Percentiles rank a stretch among this genome's conserved stretches.
phyloP scores from a whole-genome alignment of 805 yeast genomes.

The Cyberlindnera galapagoensis region DNA sequence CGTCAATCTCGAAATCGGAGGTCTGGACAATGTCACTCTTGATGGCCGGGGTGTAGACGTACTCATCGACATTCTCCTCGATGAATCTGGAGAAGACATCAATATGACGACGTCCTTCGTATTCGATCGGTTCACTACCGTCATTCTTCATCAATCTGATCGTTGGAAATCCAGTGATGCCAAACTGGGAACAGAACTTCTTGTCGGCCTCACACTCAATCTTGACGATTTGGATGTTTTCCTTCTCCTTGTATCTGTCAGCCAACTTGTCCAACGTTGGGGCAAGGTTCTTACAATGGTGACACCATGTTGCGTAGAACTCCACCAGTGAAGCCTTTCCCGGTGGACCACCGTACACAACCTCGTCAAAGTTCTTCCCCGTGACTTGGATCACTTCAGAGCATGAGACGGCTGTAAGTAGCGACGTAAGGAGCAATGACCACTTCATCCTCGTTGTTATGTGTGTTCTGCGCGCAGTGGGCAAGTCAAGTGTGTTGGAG shows the following conservation, averaged over 20 bases:
- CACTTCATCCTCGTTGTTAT: too few relatives aligned
- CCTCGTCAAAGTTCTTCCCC: conserved; percentile 45
- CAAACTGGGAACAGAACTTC: conserved; percentile 58
- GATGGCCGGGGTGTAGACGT: conserved; percentile 22
- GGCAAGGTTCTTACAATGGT: conserved; percentile 87
- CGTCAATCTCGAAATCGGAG: conserved; percentile 29
- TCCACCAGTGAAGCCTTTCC: conserved; percentile 73
- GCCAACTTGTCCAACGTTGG: conserved; percentile 86
- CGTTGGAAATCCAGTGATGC: conserved; percentile 89
- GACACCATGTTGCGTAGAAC: conserved; percentile 97
- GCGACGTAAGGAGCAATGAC: too few relatives aligned
- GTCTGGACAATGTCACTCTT: conserved; percentile 22
- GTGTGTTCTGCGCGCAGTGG: too few relatives aligned
- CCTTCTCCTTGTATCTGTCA: conserved; percentile 44
- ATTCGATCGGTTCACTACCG: conserved; percentile 53
- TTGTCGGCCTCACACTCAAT: conserved; percentile 88
- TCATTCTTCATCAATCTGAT: conserved; percentile 62
- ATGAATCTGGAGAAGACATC: conserved; percentile 67
- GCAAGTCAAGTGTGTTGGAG: too few relatives aligned
- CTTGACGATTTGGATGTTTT: conserved; percentile 70
- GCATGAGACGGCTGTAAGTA: too few relatives aligned
- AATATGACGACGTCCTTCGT: conserved; percentile 61
- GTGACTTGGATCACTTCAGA: too few relatives aligned
- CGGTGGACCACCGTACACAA: conserved; percentile 51
- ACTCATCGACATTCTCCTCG: conserved; percentile 31